Base-by-base conservation (phyloP, 2,329 filamentous ascomycete genomes). In the Daldinia sp. region DNA sequence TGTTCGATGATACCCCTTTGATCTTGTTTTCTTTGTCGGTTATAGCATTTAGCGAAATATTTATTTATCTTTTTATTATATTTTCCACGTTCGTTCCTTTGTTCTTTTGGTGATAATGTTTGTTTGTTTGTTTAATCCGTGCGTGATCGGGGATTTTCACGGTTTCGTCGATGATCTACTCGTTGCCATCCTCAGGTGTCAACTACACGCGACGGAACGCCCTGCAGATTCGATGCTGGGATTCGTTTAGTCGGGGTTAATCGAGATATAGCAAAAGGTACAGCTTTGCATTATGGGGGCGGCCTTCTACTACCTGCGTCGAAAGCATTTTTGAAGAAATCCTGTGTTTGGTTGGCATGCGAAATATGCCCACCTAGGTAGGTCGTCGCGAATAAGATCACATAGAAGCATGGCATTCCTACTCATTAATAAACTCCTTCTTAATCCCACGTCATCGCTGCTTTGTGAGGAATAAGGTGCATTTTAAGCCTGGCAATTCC, bases 1-100 rank as follows among this genome's bases (percentile, higher is more conserved):
- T 67, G 64, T 43, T 53, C 48, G 47, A 64, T 67, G 64, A 67
- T 66, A 66, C 64, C 64, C 61, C 41, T 25, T 47, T 34, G 48
- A 27, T 25, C 32, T 41, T 50, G 19, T 37, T 34, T 52, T 37
- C 34, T 35, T 41, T 50, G 19, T 37, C 23, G 47, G 23, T 7
- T 25, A 17, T 47, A 64, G 60, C 61, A 67, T 67, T 47, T 56
- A 67, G 61, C 64, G 61, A 64, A 25, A 29, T 58, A 3, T 51
- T 57, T 43, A 58, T 58, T 55, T 64, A 17, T 32, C 53, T 48
- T 21, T 48, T 4, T 11, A 6, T 25, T 49, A 17, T 49, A 17
- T 48, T 19, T 48, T 19, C 7, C 19, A 29, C 29, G 13, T 15
- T 29, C 3, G 30, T 30, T 27, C 5, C 25, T 6, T 11, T 32